Conservation (phyloP, 192 early-diverging fungal species). For the Coemansia sp. region DNA sequence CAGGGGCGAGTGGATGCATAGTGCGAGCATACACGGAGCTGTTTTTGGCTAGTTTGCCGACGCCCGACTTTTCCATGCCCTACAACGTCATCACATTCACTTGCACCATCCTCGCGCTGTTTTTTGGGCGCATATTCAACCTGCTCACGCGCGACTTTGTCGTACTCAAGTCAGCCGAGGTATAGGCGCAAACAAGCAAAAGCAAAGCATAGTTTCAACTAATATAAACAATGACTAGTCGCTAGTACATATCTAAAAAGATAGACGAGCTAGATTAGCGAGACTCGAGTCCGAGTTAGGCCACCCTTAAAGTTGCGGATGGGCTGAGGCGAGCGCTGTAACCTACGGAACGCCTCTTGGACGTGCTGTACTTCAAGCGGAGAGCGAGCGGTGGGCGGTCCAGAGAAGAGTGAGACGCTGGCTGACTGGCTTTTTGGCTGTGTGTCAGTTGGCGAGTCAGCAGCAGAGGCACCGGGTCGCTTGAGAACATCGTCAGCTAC, state of each 20-base stretch:
- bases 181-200: not conserved
- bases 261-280: slow-evolving; percentile 56
- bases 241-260: too few species aligned
- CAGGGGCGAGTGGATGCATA: slow-evolving; percentile 12
- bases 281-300: slow-evolving; percentile 66
- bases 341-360: slow-evolving; percentile 86
- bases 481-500: slow-evolving; percentile 8
- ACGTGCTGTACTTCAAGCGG: slow-evolving; percentile 84
- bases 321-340: slow-evolving; percentile 73
- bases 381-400: slow-evolving; percentile 73
- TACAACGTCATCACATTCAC: slow-evolving; percentile 99
- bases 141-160: slow-evolving; percentile 66
- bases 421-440: slow-evolving; percentile 30
- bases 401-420: slow-evolving; percentile 67
- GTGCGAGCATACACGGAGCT: slow-evolving; percentile 77
- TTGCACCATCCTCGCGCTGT: slow-evolving; percentile 90
- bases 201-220: not conserved
- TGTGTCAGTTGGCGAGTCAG: not conserved
- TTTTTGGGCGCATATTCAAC: slow-evolving; percentile 95
- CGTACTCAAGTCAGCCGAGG: slow-evolving; percentile 17
- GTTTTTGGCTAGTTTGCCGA: slow-evolving; percentile 85
- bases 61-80: slow-evolving; percentile 98
- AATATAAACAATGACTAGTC: not conserved
- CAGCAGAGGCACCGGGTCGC: slow-evolving; percentile 8
- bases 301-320: slow-evolving; percentile 77